These are phyloP conservation scores for Mycena chlorophos DNA, from an alignment of 768 basidiomycete species.

Conservation along the genomic window DNA sequence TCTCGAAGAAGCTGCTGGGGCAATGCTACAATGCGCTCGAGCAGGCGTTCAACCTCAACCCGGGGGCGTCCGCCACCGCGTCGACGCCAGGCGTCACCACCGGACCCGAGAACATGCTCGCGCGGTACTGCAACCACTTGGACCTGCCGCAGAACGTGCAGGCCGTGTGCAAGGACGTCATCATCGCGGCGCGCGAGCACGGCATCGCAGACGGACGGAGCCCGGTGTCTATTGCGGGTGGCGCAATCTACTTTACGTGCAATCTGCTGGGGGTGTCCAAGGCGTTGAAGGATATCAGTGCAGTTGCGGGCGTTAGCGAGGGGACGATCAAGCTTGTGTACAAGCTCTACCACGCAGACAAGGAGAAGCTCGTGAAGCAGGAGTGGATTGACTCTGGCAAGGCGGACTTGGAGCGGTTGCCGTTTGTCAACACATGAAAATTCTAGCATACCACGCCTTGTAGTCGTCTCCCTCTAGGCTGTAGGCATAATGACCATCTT, in stretches of 20 bases:
- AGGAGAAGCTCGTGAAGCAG: slow-evolving; percentile 78
- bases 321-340: slow-evolving; percentile 93
- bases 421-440: too few relatives aligned
- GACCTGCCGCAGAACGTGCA: slow-evolving; percentile 83
- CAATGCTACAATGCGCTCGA: slow-evolving; percentile 90
- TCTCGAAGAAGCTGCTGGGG: slow-evolving; percentile 93
- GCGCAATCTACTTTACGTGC: slow-evolving; percentile 94
- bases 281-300: slow-evolving; percentile 81
- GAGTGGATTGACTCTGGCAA: slow-evolving; percentile 84
- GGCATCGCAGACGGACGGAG: slow-evolving; percentile 92
- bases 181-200: slow-evolving; percentile 73
- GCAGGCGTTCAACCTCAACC: slow-evolving; percentile 83
- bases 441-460: too few relatives aligned
- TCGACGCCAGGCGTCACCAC: slow-evolving; percentile 51
- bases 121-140: slow-evolving; percentile 93
- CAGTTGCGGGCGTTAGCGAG: slow-evolving; percentile 94
- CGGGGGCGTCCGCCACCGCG: slow-evolving; percentile 65
- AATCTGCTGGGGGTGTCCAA: slow-evolving; percentile 74
- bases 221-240: slow-evolving; percentile 98
- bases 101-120: slow-evolving; percentile 83
- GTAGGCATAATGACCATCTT: too few relatives aligned
- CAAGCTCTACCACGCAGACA: slow-evolving; percentile 70
- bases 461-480: too few relatives aligned
- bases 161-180: slow-evolving; percentile 80
- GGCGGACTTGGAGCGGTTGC: slow-evolving; percentile 53